Evolutionary conservation across 768 basidiomycete genomes (phyloP).

Genomic region (Suillus decipiens): DNA sequence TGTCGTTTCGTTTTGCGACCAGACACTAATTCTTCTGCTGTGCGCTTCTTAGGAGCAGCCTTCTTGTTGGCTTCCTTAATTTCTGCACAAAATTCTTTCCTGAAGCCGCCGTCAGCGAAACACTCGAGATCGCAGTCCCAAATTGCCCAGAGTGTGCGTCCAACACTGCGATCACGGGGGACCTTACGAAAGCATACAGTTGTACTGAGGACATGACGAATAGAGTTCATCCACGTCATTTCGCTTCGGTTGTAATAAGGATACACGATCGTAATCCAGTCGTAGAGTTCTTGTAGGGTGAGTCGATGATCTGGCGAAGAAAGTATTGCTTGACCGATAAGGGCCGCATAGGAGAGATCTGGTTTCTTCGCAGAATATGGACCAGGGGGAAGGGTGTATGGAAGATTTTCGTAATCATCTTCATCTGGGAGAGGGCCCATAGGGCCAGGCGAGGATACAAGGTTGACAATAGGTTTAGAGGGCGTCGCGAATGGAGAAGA

Average conservation of each 20-base stretch:
- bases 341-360: conserved; percentile 87
- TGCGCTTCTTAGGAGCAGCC: conserved; percentile 39
- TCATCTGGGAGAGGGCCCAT: conserved; percentile 67
- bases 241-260: conserved; percentile 93
- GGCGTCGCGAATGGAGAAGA: conserved; percentile 70
- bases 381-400: conserved; percentile 80
- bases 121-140: conserved; percentile 81
- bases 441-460: conserved; percentile 85
- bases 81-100: conserved; percentile 55
- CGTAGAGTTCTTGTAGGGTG: conserved; percentile 94
- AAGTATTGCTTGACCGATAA: conserved; percentile 93
- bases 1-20: conserved; percentile 48
- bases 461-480: conserved; percentile 56
- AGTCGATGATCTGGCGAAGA: conserved; percentile 82
- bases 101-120: conserved; percentile 82
- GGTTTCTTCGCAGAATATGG: conserved; percentile 84
- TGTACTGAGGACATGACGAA: conserved; percentile 94
- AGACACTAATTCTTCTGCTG: conserved; percentile 37
- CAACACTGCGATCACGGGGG: conserved; percentile 71
- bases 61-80: conserved; percentile 35
- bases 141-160: conserved; percentile 88
- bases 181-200: conserved; percentile 91
- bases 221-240: conserved; percentile 97
- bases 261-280: conserved; percentile 92
- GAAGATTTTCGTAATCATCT: conserved; percentile 65